These are phyloP conservation scores for Daldinia decipiens DNA, from an alignment of 495 filamentous ascomycete genomes.

Conservation along the genomic window DNA sequence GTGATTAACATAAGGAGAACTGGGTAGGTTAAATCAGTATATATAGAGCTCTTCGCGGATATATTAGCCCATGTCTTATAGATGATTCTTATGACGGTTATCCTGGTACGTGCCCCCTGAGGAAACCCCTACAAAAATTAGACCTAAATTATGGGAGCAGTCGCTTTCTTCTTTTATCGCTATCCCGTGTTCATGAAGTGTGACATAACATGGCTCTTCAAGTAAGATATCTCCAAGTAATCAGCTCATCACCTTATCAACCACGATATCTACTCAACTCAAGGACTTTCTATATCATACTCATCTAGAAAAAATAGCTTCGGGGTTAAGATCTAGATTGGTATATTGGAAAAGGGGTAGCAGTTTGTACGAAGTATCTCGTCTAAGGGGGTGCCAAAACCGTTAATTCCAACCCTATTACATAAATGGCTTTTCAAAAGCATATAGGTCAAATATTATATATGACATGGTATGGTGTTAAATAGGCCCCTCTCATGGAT, in stretches of 20 bases:
- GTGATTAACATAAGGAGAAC: conserved; percentile 6
- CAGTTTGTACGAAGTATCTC: neutral
- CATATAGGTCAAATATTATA: neutral
- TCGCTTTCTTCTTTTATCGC: no score
- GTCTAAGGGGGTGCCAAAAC: neutral
- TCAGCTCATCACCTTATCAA: no score
- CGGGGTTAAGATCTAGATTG: neutral
- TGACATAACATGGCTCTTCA: no score
- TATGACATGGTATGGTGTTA: neutral
- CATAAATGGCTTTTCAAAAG: neutral
- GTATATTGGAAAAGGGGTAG: neutral
- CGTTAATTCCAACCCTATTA: neutral
- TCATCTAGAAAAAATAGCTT: no score
- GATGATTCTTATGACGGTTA: neutral
- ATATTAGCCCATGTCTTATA: conserved; percentile 5
- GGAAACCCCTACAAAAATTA: neutral
- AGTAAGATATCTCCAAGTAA: no score
- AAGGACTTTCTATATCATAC: no score
- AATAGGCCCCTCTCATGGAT: neutral
- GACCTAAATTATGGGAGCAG: neutral
- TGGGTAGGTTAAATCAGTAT: conserved; percentile 7
- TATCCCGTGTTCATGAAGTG: no score
- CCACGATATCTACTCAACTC: no score
- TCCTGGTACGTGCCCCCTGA: neutral
- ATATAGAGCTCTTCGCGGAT: conserved; percentile 21